Evolutionary conservation across 2,329 filamentous ascomycete species (phyloP), one percentile per base, ranked within the genome.

Genomic region (Fusarium mundagurra): DNA sequence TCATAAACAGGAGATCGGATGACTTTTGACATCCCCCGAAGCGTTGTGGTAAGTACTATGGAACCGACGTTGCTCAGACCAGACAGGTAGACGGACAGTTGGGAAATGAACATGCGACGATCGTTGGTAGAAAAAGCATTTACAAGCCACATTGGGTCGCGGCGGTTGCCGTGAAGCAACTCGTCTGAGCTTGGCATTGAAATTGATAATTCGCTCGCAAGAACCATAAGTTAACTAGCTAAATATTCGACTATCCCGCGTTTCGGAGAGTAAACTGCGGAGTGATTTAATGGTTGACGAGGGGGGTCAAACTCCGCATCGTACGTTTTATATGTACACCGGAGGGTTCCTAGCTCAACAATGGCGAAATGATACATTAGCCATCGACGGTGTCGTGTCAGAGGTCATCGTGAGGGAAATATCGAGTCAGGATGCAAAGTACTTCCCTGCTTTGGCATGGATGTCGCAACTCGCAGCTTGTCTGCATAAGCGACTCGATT

Each of bases 131-230:
- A 22, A 39, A 44, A 51, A 41, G n/a, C 27, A 62, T 33, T 31
- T 44, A 39, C 16, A 64, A 39, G 22, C 24, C 27, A 16, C 41
- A 48, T 18, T 50, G 31, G 27, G 51, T 24, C 12, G 39, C 69
- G 36, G 38, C 48, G 51, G 38, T 22, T 67, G 41, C 51, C 41
- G 55, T 54, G 38, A 36, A 33, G 44, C 41, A 60, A 31, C 36
- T 53, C 59, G 55, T 53, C 39, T 39, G 58, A 72, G 44, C 17
- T 45, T 69, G 48, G 20, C 61, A 51, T 61, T 57, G 16, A 33
- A 33, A 48, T 55, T 44, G 27, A 39, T 22, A 39, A n/a, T 34
- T 50, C 36, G 34, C 61, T 59, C 61, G 54, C 38, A 39, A 18
- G 45, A 33, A n/a, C 45, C 51, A 38, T 51, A n/a, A n/a, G n/a